Percentiles rank a stretch among this genome's conserved stretches.
phyloP scores from a whole-genome alignment of 1,284 basidiomycete genomes.

The Rhodotorula sp. region DNA sequence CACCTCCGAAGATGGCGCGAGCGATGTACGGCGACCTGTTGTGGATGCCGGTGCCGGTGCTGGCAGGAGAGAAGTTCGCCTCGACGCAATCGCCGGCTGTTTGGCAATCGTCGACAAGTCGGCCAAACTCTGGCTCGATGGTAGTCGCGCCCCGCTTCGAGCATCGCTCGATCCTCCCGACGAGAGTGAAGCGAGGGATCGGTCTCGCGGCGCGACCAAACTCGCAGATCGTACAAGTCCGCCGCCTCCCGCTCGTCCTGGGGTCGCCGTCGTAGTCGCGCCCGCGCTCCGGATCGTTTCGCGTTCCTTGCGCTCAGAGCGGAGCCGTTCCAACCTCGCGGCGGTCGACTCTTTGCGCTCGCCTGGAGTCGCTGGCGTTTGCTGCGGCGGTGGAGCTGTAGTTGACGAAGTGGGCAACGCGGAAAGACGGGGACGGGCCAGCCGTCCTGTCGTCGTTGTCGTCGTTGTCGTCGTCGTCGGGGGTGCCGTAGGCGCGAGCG shows the following conservation, averaged over 20 bases:
- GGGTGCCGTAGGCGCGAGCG: neutral
- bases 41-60: neutral
- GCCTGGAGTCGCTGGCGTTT: conserved; percentile 18
- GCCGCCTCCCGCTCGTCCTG: neutral
- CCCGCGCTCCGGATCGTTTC: conserved; percentile 3
- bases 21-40: neutral
- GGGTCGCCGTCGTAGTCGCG: neutral
- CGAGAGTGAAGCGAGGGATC: neutral
- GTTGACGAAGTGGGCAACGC: neutral
- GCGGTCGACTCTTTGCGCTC: conserved; percentile 30
- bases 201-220: neutral
- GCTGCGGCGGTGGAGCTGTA: neutral
- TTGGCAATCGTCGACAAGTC: neutral
- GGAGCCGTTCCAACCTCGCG: conserved; percentile 14
- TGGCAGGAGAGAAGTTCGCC: conserved; percentile 9
- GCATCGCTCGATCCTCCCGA: neutral
- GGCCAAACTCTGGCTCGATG: conserved; percentile 1
- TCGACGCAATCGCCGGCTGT: neutral
- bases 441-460: neutral
- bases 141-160: neutral
- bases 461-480: neutral
- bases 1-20: neutral
- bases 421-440: neutral
- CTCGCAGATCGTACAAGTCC: neutral
- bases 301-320: conserved; percentile 9